A percentile compares a stretch with the other conserved stretches of the same genome.
Conservation (phyloP, 1,139 yeast genomes). For the Protomyces arabidopsidicola region DNA sequence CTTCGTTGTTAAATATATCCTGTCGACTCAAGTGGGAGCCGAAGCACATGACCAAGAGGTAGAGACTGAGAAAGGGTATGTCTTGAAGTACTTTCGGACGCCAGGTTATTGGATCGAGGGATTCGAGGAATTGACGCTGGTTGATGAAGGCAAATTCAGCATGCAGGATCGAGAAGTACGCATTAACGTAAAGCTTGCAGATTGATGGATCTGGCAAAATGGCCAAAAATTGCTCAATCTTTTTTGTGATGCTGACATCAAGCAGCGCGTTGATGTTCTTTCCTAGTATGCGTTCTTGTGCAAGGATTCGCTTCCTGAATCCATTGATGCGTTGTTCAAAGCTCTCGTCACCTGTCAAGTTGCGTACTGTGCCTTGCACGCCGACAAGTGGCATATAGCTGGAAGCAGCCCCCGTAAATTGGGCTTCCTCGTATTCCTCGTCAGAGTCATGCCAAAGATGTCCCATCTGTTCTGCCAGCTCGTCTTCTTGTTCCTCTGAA, state of each 20-base stretch:
- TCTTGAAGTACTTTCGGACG: not conserved
- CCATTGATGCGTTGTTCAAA: not conserved
- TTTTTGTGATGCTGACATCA: not conserved
- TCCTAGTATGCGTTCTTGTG: not conserved
- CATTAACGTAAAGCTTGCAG: not conserved
- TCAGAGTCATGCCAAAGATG: not conserved
- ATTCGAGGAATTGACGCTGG: conserved; percentile 1
- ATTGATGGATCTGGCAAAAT: not conserved
- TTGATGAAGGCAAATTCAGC: not conserved
- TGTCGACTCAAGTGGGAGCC: conserved; percentile 1
- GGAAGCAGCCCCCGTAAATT: conserved; percentile 1
- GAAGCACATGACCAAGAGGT: conserved; percentile 42
- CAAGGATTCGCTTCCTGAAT: not conserved
- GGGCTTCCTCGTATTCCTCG: not conserved
- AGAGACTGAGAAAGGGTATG: not conserved
- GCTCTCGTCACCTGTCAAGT: conserved; percentile 3
- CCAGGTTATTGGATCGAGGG: not conserved
- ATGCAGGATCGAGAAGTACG: conserved; percentile 3
- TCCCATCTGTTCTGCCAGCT: conserved; percentile 18
- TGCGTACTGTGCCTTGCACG: not conserved
- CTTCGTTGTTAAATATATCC: not conserved
- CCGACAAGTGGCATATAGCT: not conserved
- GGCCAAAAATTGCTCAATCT: not conserved
- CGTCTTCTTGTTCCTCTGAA: not conserved
- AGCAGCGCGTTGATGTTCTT: not conserved